A percentile compares a stretch with the other conserved stretches of the same genome.
phyloP scores from a whole-genome alignment of 495 filamentous ascomycete genomes.

The Parachaetomium inaequale region DNA sequence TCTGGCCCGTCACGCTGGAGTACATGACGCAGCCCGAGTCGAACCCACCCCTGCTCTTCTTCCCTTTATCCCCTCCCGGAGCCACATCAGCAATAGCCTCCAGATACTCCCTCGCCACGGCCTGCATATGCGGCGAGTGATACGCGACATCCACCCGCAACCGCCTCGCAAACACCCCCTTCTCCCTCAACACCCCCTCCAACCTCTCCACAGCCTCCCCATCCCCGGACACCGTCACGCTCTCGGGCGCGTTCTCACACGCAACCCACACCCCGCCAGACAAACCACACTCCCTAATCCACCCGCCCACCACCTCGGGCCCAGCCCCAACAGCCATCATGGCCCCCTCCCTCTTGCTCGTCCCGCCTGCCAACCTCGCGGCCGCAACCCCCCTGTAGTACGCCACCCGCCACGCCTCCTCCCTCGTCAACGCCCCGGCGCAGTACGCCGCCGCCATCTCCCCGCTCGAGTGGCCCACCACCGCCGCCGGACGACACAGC shows the following conservation, averaged over 20 bases:
- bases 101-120: constrained; percentile 35
- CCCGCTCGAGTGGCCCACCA: constrained; percentile 59
- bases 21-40: background rate
- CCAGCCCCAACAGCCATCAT: background rate
- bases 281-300: background rate
- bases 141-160: constrained; percentile 37
- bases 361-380: background rate
- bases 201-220: constrained; percentile 28
- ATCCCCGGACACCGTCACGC: constrained; percentile 47
- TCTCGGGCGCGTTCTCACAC: constrained; percentile 42
- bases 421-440: constrained; percentile 34
- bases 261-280: constrained; percentile 26
- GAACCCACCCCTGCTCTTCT: background rate
- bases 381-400: constrained; percentile 23
- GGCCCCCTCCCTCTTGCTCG: background rate
- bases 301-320: background rate
- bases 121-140: constrained; percentile 41
- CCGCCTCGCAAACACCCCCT: constrained; percentile 22
- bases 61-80: background rate
- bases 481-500: constrained; percentile 34
- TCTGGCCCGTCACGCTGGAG: background rate
- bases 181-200: constrained; percentile 1
- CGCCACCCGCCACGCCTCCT: constrained; percentile 25
- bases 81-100: background rate
- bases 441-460: constrained; percentile 55